Base-by-base conservation (phyloP, 2,329 filamentous ascomycete species). In the Colletotrichum brevisporum region DNA sequence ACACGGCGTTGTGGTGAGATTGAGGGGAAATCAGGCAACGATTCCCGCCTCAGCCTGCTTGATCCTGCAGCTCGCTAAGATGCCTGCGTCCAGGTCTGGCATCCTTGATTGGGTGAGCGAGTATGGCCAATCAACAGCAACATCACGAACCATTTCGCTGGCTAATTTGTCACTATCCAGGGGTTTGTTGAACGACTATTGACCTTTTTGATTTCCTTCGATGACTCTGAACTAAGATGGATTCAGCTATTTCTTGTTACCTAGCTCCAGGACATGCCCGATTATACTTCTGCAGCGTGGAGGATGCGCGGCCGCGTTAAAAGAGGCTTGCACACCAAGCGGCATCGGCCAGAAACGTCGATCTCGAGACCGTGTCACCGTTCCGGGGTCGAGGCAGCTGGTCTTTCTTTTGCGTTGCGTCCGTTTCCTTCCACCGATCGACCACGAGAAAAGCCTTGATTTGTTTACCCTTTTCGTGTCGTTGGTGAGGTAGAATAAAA, bases 321-420 rank as follows among this genome's bases (percentile, higher is more conserved):
- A 59, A 24, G 56, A 41, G 13, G 6, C n/a, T 8, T 21, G 18
- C 26, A 50, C 45, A 1, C 21, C 45, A 2, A 43, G 50, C 26
- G 56, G 24, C 56, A 50, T 59, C 56, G 56, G 50, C 4, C 26
- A 36, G 43, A 50, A 50, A 50, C n/a, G 43, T 59, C 18, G 50
- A 43, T 16, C 26, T 39, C 5, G 56, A 59, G 15, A 31, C 27
- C 27, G 27, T 31, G 0, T 9, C 27, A 8, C 8, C 21, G 21
- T 24, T 24, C 21, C 21, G 21, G 21, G 21, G 21, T 24, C 21
- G 21, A 24, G 21, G 21, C 21, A 24, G 21, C 21, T 24, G 21
- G 21, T 3, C 21, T 24, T 24, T 24, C 21, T 24, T 24, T 24
- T 24, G 21, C 21, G 21, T 2, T 24, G 21, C 21, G 21, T 24